A percentile compares a stretch with the other conserved stretches of the same genome.
phyloP scores from a whole-genome alignment of 2,329 filamentous ascomycete species.

The Apiospora kogelbergensis region DNA sequence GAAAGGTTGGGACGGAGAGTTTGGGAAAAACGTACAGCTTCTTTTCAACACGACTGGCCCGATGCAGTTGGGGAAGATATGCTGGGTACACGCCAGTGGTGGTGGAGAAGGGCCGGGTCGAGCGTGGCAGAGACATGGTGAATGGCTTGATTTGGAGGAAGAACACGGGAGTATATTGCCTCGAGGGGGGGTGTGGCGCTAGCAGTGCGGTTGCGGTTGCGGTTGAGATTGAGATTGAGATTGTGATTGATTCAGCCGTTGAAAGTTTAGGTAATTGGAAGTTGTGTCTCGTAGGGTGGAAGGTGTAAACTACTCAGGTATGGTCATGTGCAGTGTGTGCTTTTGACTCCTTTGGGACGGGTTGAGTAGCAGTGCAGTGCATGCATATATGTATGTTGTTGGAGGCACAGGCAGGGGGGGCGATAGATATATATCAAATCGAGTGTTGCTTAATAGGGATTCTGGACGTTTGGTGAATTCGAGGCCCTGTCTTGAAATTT shows the following conservation, averaged over 20 bases:
- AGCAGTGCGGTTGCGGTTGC: background rate
- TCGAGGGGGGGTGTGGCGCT: background rate
- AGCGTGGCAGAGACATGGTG: background rate
- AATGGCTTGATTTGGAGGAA: background rate
- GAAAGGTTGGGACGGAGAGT: background rate
- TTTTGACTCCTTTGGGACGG: background rate
- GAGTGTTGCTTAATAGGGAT: background rate
- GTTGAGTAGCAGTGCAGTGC: background rate
- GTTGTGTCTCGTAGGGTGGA: background rate
- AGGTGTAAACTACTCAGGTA: background rate
- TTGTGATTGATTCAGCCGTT: background rate
- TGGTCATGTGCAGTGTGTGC: background rate
- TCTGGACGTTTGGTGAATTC: background rate
- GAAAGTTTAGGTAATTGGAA: background rate
- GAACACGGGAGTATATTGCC: background rate
- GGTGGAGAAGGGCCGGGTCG: constrained; percentile 26
- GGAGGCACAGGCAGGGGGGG: background rate
- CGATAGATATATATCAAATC: background rate
- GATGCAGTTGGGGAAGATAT: constrained; percentile 29
- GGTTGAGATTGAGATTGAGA: background rate
- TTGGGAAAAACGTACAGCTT: constrained; percentile 18
- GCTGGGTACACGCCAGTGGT: constrained; percentile 29
- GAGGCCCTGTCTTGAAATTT: background rate
- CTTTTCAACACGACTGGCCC: constrained; percentile 26
- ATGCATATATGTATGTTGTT: background rate